Conservation (phyloP, 208 protist genomes). For the Wallacemonas sp. region DNA sequence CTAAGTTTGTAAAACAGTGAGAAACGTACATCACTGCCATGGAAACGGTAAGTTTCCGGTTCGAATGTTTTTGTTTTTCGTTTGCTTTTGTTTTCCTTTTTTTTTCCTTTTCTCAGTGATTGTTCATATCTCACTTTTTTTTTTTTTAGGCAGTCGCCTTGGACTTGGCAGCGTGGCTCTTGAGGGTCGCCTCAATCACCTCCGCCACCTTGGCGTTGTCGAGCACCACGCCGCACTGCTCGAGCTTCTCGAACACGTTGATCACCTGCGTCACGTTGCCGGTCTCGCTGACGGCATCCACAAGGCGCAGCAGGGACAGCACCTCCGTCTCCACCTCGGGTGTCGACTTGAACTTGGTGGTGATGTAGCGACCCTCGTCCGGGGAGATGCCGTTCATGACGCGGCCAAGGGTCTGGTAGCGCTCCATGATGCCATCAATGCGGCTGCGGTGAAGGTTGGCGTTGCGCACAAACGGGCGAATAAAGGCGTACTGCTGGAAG, state of each 20-base stretch:
- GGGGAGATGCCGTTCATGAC: conserved; percentile 69
- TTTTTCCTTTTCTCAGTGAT: conserved; percentile 18
- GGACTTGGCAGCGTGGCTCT: conserved; percentile 52
- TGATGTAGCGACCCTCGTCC: conserved; percentile 29
- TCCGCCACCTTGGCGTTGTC: conserved; percentile 50
- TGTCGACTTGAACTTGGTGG: conserved; percentile 25
- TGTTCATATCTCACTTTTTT: too few species aligned
- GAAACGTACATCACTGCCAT: not conserved
- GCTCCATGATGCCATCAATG: conserved; percentile 76
- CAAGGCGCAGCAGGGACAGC: conserved; percentile 46
- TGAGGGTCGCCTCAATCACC: conserved; percentile 65
- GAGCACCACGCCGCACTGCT: conserved; percentile 49
- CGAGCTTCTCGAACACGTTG: conserved; percentile 49
- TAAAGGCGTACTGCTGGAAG: conserved; percentile 92
- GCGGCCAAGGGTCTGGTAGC: conserved; percentile 71
- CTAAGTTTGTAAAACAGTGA: conserved; percentile 8
- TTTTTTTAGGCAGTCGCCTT: conserved; percentile 21
- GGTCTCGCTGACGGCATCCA: conserved; percentile 61
- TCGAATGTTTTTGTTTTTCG: not conserved
- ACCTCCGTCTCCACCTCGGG: conserved; percentile 33
- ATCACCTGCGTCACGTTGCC: conserved; percentile 72
- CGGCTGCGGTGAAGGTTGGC: conserved; percentile 79
- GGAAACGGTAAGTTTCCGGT: not conserved
- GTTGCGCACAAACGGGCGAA: conserved; percentile 90
- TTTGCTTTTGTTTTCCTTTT: conserved; percentile 21